Base-by-base conservation (phyloP, 306 rosid species). In the Vigna trinervia region DNA sequence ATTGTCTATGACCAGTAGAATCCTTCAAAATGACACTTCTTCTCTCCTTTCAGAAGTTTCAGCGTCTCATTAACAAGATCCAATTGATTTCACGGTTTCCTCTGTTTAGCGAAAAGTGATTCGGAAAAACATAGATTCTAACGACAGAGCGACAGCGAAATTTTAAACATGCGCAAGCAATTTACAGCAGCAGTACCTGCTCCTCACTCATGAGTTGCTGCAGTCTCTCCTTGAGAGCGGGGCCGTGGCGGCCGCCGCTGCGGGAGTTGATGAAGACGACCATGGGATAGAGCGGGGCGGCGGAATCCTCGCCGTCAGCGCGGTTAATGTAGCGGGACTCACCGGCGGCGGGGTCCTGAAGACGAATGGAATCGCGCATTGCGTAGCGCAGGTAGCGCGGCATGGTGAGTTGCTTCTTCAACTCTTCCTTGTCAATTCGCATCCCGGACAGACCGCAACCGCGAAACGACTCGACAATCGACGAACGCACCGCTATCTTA, bases 181-280 rank as follows among this genome's bases (percentile, higher is more conserved):
- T 17, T 39, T n/a, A 4, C 58, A 74, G 34, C 10, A 17, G n/a
- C 0, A 26, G 32, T 1, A 92, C 99, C 98, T 96, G 99, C 84
- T 92, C 98, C 69, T 89, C 97, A 14, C 96, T 87, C 80, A 96
- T 89, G 71, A 92, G 75, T 53, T 85, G 86, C 83, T 88, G 93
- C 32, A 96, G 90, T 64, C 98, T 76, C 65, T 86, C 91, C 87
- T 92, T 96, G 47, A 96, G 98, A 76, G 80, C 83, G 4, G 90
- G 96, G 3, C 98, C 98, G 51, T 88, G 93, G 39, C 99, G 89
- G 9, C 98, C 98, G 13, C 99, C 99, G 83, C 98, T 96, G 50
- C 54, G 80, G 3, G 92, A 47, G 30, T 96, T 92, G 66, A 96
- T 96, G 70, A 96, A 96, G 38, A 91, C 97, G 0, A 96, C 97